Conservation (phyloP, 2,329 filamentous ascomycete species). For the Curvularia sp. region DNA sequence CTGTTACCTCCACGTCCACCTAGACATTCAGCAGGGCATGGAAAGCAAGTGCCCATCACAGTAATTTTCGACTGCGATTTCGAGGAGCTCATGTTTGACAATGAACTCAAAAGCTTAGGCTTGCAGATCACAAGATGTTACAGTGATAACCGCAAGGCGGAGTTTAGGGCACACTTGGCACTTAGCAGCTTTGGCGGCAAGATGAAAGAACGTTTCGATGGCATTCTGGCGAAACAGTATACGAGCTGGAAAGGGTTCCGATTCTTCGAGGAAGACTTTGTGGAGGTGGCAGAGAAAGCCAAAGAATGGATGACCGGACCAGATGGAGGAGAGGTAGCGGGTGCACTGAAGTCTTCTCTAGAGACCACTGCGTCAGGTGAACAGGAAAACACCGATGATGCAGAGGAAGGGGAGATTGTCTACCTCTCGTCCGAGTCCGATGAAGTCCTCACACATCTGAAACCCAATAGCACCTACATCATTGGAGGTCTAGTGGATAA, state of each 20-base stretch:
- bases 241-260: constrained; percentile 78
- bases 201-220: constrained; percentile 81
- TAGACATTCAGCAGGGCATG: constrained; percentile 36
- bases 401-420: constrained; percentile 67
- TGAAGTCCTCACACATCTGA: constrained; percentile 79
- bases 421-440: constrained; percentile 94
- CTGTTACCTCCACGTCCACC: constrained; percentile 28
- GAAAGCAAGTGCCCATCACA: constrained; percentile 73
- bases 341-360: constrained; percentile 57
- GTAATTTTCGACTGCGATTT: constrained; percentile 92
- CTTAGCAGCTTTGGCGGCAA: constrained; percentile 78
- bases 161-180: constrained; percentile 73
- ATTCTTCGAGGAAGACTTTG: constrained; percentile 77
- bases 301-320: constrained; percentile 69
- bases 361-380: constrained; percentile 53
- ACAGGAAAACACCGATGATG: constrained; percentile 16
- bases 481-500: constrained; percentile 95
- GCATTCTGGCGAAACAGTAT: constrained; percentile 73
- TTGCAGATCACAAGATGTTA: constrained; percentile 88
- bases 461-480: constrained; percentile 89
- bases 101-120: constrained; percentile 81
- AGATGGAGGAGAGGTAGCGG: constrained; percentile 66
- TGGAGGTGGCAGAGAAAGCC: constrained; percentile 70
- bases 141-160: constrained; percentile 78
- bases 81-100: constrained; percentile 85